Evolutionary conservation across 2,329 filamentous ascomycete species (phyloP), one percentile per base, ranked within the genome.

Genomic region (Colletotrichum camelliae): DNA sequence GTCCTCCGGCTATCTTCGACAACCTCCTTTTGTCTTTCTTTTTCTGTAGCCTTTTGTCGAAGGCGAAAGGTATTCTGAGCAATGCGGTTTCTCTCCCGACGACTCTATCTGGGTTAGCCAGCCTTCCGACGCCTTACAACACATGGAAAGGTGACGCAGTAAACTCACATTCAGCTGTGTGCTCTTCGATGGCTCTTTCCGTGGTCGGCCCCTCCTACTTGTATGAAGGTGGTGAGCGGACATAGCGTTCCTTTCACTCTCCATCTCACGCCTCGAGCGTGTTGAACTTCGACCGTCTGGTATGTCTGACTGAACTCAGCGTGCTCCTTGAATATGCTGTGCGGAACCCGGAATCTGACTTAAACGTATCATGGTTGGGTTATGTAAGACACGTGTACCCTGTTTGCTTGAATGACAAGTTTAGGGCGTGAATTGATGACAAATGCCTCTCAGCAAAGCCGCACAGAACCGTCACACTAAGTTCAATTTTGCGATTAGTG

Each of bases 81-180:
- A 18, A 61, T n/a, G 24, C 67, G 67, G n/a, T 70, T 70, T 8
- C 57, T 70, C 29, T 70, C 67, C 10, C 67, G 67, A 16, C 67
- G 67, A 16, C n/a, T 60, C 67, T 70, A 35, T 27, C 0, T 2
- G 2, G 8, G 15, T 16, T 33, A 37, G 18, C 6, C 1, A 5
- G 15, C 6, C 39, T 16, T 2, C 1, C 1, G 15, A 35, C 21
- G 9, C n/a, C 13, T 27, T 3, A 2, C 10, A 12, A 2, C n/a
- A 52, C 3, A 9, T 18, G 65, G 18, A 24, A 24, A 8, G 29
- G 4, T 10, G 1, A 12, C 8, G 4, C 6, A 31, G 7, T 5
- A 5, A 43, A 66, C 62, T 48, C 18, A 31, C 62, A 33, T 66
- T 66, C 6, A 66, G 27, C 39, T 66, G 21, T 4, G 31, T 37